Base-by-base conservation (phyloP, 2,329 filamentous ascomycete genomes). In the Aspergillus tanneri region DNA sequence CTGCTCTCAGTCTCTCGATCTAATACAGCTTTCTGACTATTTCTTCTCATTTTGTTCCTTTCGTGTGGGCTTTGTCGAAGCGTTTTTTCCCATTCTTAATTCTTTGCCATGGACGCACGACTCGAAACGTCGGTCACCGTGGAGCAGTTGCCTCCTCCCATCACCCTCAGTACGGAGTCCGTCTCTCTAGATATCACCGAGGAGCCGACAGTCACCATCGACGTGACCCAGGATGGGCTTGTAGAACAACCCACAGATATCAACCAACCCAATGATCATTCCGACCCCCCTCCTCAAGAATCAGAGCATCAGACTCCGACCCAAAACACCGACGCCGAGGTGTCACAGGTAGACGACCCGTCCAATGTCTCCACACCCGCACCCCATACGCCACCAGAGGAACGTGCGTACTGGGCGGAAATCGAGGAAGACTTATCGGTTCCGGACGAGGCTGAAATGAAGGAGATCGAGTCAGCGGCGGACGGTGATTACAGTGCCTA, bases 381-480 rank as follows among this genome's bases (percentile, higher is more conserved):
- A 18, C 54, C 61, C 21, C 50, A 52, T 4, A 50, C 59, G 16
- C 49, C 55, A 1, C 48, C 56, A n/a, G 58, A 61, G 3, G 71
- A 73, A 42, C 62, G 67, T 57, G 69, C 73, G 22, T 72, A 73
- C 43, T 82, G 79, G 79, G 75, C 75, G 10, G 74, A 77, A 4
- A 73, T 81, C 38, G 70, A 74, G 40, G 81, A 85, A 61, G 82
- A 85, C 57, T 73, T 65, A 5, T 79, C 78, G 0, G 62, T 66
- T 2, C 80, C 82, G 5, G 76, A 79, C 47, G 79, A 81, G 55
- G 75, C 75, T 8, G 82, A 85, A 67, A 58, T 83, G 55, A 78
- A 77, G 56, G 78, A 79, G 56, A 82, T 84, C 24, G 75, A 80
- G 42, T 56, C 58, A 3, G 66, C 69, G 3, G 65, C 65, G 4